A percentile compares a stretch with the other conserved stretches of the same genome.
phyloP scores from a whole-genome alignment of 768 basidiomycete genomes.

The Coprinopsis strossmayeri region DNA sequence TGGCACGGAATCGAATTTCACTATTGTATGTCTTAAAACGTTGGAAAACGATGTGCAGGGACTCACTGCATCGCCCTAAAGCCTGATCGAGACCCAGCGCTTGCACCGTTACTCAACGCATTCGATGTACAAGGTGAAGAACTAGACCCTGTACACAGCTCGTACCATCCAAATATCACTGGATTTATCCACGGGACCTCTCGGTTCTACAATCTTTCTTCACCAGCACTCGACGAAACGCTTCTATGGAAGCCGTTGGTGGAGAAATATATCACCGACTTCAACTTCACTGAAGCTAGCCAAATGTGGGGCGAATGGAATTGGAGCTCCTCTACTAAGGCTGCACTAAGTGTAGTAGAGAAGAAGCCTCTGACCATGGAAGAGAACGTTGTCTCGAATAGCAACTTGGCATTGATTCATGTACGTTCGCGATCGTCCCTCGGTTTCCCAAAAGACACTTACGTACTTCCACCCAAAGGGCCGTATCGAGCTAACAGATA shows the following conservation, averaged over 20 bases:
- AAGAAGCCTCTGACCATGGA: conserved; percentile 36
- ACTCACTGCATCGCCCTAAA: conserved; percentile 18
- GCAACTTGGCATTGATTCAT: conserved; percentile 52
- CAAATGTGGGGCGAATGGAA: conserved; percentile 56
- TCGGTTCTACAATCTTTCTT: conserved; percentile 59
- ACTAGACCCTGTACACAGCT: conserved; percentile 38
- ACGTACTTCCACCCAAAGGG: conserved; percentile 37
- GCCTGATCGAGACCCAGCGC: conserved; percentile 39
- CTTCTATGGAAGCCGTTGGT: conserved; percentile 47
- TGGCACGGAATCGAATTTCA: conserved; percentile 59
- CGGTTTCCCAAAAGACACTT: conserved; percentile 5
- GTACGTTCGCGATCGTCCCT: conserved; percentile 40
- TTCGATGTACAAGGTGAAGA: conserved; percentile 38
- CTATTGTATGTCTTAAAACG: conserved; percentile 59
- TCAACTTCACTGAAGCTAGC: conserved; percentile 44
- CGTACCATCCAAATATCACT: conserved; percentile 73
- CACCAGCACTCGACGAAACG: conserved; percentile 33
- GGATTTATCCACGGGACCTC: conserved; percentile 69
- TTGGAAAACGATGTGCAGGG: no score
- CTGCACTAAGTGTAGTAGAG: conserved; percentile 63
- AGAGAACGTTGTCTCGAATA: conserved; percentile 25
- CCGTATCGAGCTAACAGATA: conserved; percentile 59
- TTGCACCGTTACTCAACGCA: conserved; percentile 41
- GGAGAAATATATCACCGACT: conserved; percentile 39
- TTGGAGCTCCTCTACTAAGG: conserved; percentile 58